phyloP scores from a whole-genome alignment of 768 basidiomycete genomes.

The Termitomyces sp. region DNA sequence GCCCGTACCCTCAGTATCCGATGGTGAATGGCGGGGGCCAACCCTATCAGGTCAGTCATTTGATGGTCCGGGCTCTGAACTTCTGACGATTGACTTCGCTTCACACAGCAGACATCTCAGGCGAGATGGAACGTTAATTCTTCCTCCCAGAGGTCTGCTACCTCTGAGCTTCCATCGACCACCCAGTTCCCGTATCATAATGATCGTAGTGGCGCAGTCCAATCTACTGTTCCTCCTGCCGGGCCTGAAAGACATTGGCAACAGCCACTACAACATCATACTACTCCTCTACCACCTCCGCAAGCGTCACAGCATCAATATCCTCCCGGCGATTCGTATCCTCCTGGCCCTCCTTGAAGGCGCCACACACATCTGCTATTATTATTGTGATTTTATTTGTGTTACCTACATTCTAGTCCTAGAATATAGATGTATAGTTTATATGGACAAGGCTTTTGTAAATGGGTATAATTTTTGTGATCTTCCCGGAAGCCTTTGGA shows the following conservation, averaged over 20 bases:
- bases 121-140: slow-evolving; percentile 16
- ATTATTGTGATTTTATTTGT: slow-evolving; percentile 12
- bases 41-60: slow-evolving; percentile 12
- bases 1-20: slow-evolving; percentile 10
- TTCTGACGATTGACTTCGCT: not conserved
- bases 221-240: not conserved
- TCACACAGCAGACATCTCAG: slow-evolving; percentile 11
- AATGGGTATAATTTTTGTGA: not conserved
- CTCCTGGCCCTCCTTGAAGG: slow-evolving; percentile 17
- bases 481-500: not conserved
- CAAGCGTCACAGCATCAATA: slow-evolving; percentile 24
- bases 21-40: slow-evolving; percentile 11
- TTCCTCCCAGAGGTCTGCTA: slow-evolving; percentile 15
- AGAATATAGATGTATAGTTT: slow-evolving; percentile 7
- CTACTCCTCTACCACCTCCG: slow-evolving; percentile 14
- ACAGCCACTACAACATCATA: slow-evolving; percentile 13
- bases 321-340: slow-evolving; percentile 25
- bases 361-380: slow-evolving; percentile 9
- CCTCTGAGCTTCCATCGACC: not conserved
- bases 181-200: not conserved
- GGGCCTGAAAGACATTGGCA: slow-evolving; percentile 6
- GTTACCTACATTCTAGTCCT: slow-evolving; percentile 4
- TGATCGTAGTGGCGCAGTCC: not conserved
- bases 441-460: not conserved
- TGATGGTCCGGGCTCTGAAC: not conserved